Evolutionary conservation across 2,329 filamentous ascomycete genomes (phyloP).

Genomic region (Fusarium sp.): DNA sequence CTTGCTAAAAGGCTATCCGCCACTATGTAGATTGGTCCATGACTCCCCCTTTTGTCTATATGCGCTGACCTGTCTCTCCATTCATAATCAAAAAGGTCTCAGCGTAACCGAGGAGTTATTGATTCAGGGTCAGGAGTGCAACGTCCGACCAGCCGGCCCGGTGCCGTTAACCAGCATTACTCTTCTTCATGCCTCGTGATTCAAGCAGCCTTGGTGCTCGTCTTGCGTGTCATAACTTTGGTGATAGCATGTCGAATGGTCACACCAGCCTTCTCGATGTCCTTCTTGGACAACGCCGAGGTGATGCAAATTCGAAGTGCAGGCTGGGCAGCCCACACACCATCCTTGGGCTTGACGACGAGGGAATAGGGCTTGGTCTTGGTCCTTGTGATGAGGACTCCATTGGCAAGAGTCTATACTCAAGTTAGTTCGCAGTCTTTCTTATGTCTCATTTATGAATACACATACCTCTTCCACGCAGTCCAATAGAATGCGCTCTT

Average conservation of each 20-base stretch:
- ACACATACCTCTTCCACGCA: conserved; percentile 93
- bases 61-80: conserved; percentile 2
- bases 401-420: conserved; percentile 82
- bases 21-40: conserved; percentile 31
- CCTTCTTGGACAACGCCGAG: conserved; percentile 89
- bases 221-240: conserved; percentile 83
- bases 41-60: conserved; percentile 21
- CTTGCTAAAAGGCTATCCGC: conserved; percentile 27
- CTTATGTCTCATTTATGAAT: neutral
- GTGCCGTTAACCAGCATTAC: conserved; percentile 10
- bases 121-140: conserved; percentile 1
- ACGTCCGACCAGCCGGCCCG: neutral
- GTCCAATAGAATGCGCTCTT: conserved; percentile 89
- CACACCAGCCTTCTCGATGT: conserved; percentile 93
- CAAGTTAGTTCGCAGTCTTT: conserved; percentile 30
- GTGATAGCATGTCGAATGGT: conserved; percentile 93
- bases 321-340: conserved; percentile 79
- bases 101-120: conserved; percentile 11
- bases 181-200: neutral
- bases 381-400: conserved; percentile 88
- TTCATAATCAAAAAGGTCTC: conserved; percentile 17
- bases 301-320: conserved; percentile 94
- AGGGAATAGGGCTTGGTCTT: conserved; percentile 81
- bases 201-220: conserved; percentile 58
- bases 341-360: conserved; percentile 77